Evolutionary conservation across 352 stramenopile genomes (phyloP).

Genomic region (Phytophthora fragariaefolia): DNA sequence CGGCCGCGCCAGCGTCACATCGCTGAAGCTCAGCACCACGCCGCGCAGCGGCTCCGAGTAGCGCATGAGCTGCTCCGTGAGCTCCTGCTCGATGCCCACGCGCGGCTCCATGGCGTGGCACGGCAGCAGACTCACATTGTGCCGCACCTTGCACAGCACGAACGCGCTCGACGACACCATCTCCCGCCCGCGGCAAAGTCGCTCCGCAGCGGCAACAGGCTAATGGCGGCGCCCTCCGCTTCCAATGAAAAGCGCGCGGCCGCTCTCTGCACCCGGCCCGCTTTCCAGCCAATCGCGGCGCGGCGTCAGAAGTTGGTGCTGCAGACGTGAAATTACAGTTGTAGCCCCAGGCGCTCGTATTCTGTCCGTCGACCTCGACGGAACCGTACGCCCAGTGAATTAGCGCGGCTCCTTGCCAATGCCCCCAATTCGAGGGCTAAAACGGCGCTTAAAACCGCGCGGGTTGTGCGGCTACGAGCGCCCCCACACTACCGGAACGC

Average conservation of each 20-base stretch:
- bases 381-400: too few species aligned
- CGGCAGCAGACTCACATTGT: slow-evolving; percentile 76
- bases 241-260: slow-evolving; percentile 34
- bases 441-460: too few species aligned
- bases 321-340: too few species aligned
- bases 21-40: slow-evolving; percentile 78
- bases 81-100: slow-evolving; percentile 77
- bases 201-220: too few species aligned
- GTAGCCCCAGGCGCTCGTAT: too few species aligned
- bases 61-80: slow-evolving; percentile 78
- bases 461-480: too few species aligned
- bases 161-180: slow-evolving; percentile 52
- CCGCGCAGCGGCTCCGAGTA: slow-evolving; percentile 79
- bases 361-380: too few species aligned
- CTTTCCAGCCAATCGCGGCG: neutral
- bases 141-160: slow-evolving; percentile 70
- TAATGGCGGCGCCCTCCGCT: slow-evolving; percentile 27
- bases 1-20: slow-evolving; percentile 62
- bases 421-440: too few species aligned
- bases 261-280: slow-evolving; percentile 7
- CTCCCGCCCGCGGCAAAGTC: neutral
- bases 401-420: too few species aligned
- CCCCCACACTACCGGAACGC: slow-evolving; percentile 40
- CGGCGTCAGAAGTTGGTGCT: too few species aligned
- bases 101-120: slow-evolving; percentile 73